These are phyloP conservation scores for Cutaneotrichosporon spelunceum DNA, from an alignment of 1,284 basidiomycete genomes.

Conservation along the genomic window DNA sequence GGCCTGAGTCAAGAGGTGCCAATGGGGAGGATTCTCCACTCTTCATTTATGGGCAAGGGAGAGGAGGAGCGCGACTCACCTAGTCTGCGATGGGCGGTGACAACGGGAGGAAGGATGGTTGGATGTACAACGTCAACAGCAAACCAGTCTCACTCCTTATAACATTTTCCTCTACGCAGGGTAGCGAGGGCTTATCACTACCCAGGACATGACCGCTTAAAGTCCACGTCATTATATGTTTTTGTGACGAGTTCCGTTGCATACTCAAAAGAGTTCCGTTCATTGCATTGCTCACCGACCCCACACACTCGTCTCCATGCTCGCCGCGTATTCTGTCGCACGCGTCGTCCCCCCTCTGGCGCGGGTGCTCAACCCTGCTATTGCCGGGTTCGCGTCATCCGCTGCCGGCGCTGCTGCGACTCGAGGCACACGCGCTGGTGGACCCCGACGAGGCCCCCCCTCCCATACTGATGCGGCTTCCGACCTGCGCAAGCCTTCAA, in stretches of 20 bases:
- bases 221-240: not conserved
- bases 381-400: not conserved
- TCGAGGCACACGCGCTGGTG: not conserved
- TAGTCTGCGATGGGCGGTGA: not conserved
- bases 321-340: constrained; percentile 21
- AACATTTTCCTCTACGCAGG: not conserved
- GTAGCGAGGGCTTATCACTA: not conserved
- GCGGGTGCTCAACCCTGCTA: constrained; percentile 27
- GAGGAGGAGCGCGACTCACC: constrained; percentile 8
- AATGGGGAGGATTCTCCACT: constrained; percentile 47
- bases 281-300: too few relatives aligned
- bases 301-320: not conserved
- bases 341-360: constrained; percentile 28
- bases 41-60: constrained; percentile 47
- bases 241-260: not conserved
- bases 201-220: not conserved
- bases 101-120: not conserved
- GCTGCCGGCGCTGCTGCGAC: not conserved
- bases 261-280: not conserved
- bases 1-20: constrained; percentile 51
- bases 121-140: too few relatives aligned
- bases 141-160: not conserved
- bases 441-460: too few relatives aligned
- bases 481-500: too few relatives aligned
- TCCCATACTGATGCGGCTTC: too few relatives aligned